phyloP scores from a whole-genome alignment of 192 early-diverging fungal species.

The Podochytrium sp. region DNA sequence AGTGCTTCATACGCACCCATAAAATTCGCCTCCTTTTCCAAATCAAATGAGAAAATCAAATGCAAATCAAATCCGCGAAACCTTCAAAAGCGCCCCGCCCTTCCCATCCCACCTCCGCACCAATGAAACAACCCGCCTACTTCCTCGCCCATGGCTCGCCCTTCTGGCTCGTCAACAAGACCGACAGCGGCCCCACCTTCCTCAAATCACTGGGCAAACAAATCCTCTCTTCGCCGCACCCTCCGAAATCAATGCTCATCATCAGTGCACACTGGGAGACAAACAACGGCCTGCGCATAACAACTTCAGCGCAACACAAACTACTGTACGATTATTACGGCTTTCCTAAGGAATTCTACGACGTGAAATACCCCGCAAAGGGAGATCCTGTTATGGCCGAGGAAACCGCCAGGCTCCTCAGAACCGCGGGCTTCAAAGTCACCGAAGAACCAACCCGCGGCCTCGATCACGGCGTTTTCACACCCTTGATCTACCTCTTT shows the following conservation, averaged over 20 bases:
- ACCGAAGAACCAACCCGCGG: conserved; percentile 30
- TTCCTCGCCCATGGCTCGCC: conserved; percentile 29
- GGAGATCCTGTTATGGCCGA: conserved; percentile 48
- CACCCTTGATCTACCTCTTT: conserved; percentile 47
- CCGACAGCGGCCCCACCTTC: conserved; percentile 5
- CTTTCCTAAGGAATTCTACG: conserved; percentile 53
- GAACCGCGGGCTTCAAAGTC: conserved; percentile 36
- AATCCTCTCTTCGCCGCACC: not conserved
- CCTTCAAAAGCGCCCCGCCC: too few relatives aligned
- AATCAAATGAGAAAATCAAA: too few relatives aligned
- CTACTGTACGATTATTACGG: conserved; percentile 61
- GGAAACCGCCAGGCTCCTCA: conserved; percentile 34
- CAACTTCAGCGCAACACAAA: conserved; percentile 17
- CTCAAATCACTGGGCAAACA: conserved; percentile 27
- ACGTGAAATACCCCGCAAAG: conserved; percentile 46
- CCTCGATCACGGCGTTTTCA: conserved; percentile 63
- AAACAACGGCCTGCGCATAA: conserved; percentile 10
- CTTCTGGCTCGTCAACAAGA: conserved; percentile 25
- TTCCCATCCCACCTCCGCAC: too few relatives aligned
- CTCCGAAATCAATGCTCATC: conserved; percentile 44
- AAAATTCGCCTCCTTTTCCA: too few relatives aligned
- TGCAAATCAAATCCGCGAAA: too few relatives aligned
- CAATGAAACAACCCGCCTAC: conserved; percentile 27
- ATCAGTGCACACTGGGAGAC: conserved; percentile 61
- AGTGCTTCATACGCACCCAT: too few relatives aligned